Percentiles rank a stretch among this genome's conserved stretches.
phyloP scores from a whole-genome alignment of 176 grass and related monocot species.

The maize (Zea mays) region DNA sequence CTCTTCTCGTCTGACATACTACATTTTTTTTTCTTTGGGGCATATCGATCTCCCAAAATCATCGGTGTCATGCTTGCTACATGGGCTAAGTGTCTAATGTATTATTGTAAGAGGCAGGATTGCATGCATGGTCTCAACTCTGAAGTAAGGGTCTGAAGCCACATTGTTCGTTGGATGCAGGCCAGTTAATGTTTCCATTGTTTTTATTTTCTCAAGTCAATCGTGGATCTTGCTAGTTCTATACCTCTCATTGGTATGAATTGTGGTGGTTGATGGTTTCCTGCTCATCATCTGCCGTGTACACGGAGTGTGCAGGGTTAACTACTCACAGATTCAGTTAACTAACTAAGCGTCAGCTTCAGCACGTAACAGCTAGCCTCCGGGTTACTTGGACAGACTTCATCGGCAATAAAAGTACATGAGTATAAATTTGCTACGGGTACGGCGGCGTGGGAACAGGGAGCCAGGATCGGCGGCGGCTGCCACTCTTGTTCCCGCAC shows the following conservation, averaged over 20 bases:
- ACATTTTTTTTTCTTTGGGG: too few relatives aligned
- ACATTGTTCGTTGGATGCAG: neutral
- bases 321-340: neutral
- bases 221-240: neutral
- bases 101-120: neutral
- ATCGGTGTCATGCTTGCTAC: too few relatives aligned
- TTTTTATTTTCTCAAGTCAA: neutral
- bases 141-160: neutral
- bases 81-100: too few relatives aligned
- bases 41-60: too few relatives aligned
- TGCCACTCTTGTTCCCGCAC: too few relatives aligned
- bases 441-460: too few relatives aligned
- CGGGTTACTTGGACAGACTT: slow-evolving; percentile 10
- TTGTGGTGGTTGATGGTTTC: neutral
- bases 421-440: too few relatives aligned
- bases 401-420: neutral
- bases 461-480: too few relatives aligned
- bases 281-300: slow-evolving; percentile 1
- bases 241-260: neutral
- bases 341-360: neutral
- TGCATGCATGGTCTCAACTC: slow-evolving; percentile 9
- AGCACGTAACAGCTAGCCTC: neutral
- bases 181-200: too few relatives aligned
- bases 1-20: neutral
- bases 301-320: neutral